phyloP scores from a whole-genome alignment of 1,284 basidiomycete genomes.

The Ceratobasidium papillatum region DNA sequence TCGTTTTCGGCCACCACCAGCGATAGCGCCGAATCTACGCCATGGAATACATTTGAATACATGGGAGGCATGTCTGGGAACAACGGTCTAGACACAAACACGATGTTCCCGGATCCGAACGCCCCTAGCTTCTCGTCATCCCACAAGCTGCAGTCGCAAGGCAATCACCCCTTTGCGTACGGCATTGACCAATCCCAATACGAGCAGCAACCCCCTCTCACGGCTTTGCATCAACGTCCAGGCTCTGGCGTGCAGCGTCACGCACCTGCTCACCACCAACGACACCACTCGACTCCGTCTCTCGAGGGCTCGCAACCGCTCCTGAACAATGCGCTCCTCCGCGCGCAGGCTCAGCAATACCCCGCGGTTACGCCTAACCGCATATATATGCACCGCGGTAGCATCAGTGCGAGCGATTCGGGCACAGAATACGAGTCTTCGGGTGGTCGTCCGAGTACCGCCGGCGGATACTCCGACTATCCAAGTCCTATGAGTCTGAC shows the following conservation, averaged over 20 bases:
- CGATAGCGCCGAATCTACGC: conserved; percentile 25
- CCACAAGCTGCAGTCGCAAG: conserved; percentile 27
- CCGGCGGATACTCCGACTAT: conserved; percentile 34
- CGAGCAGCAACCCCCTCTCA: conserved; percentile 14
- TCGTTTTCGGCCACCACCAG: conserved; percentile 35
- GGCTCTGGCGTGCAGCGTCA: conserved; percentile 11
- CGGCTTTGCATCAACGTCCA: conserved; percentile 20
- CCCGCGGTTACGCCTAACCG: conserved; percentile 18
- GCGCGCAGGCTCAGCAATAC: conserved; percentile 34
- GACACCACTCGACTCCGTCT: conserved; percentile 30
- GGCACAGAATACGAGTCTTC: conserved; percentile 36
- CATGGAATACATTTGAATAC: conserved; percentile 27
- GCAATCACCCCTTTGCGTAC: conserved; percentile 9
- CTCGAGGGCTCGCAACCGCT: conserved; percentile 23
- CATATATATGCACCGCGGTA: conserved; percentile 34
- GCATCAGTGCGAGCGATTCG: conserved; percentile 33
- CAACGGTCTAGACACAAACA: conserved; percentile 11
- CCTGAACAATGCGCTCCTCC: conserved; percentile 21
- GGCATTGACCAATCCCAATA: conserved; percentile 1
- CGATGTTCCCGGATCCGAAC: conserved; percentile 23
- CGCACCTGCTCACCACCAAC: conserved; percentile 15
- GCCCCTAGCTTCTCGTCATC: conserved; percentile 20
- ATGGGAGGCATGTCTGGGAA: conserved; percentile 20
- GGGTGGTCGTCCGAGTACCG: conserved; percentile 8
- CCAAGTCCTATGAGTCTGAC: conserved; percentile 32